phyloP scores from a whole-genome alignment of 768 basidiomycete species.

The Lactifluus subvellereus region DNA sequence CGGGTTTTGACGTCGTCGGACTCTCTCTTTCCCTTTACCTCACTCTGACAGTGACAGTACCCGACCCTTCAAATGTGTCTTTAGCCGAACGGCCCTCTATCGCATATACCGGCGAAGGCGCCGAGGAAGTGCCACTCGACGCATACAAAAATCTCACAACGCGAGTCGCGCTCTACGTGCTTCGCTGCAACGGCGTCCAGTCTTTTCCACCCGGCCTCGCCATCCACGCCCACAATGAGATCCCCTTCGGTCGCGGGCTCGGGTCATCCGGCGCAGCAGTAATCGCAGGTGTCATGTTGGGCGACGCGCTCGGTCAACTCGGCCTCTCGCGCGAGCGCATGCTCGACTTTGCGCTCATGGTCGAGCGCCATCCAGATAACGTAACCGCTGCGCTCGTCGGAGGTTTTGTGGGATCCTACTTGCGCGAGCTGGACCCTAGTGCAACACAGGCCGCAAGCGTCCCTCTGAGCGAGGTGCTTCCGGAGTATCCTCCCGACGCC shows the following conservation, averaged over 20 bases:
- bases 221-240: constrained; percentile 84
- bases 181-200: constrained; percentile 77
- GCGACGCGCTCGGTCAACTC: constrained; percentile 73
- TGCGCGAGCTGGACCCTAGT: constrained; percentile 77
- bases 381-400: constrained; percentile 96
- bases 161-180: constrained; percentile 93
- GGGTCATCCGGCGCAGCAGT: constrained; percentile 99
- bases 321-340: constrained; percentile 62
- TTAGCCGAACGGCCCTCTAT: constrained; percentile 46
- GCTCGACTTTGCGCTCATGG: constrained; percentile 97
- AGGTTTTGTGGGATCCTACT: constrained; percentile 94
- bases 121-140: constrained; percentile 85
- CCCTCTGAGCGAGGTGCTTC: constrained; percentile 91
- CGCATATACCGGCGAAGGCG: constrained; percentile 83
- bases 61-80: constrained; percentile 24
- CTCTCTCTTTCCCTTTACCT: constrained; percentile 87
- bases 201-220: constrained; percentile 71
- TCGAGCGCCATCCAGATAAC: constrained; percentile 98
- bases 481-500: constrained; percentile 91
- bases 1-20: constrained; percentile 99
- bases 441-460: constrained; percentile 84
- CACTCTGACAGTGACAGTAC: constrained; percentile 58
- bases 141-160: constrained; percentile 97
- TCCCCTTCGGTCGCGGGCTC: constrained; percentile 95
- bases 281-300: constrained; percentile 91